Evolutionary conservation across 306 rosid species (phyloP).

Genomic region (Trifolium pratense): DNA sequence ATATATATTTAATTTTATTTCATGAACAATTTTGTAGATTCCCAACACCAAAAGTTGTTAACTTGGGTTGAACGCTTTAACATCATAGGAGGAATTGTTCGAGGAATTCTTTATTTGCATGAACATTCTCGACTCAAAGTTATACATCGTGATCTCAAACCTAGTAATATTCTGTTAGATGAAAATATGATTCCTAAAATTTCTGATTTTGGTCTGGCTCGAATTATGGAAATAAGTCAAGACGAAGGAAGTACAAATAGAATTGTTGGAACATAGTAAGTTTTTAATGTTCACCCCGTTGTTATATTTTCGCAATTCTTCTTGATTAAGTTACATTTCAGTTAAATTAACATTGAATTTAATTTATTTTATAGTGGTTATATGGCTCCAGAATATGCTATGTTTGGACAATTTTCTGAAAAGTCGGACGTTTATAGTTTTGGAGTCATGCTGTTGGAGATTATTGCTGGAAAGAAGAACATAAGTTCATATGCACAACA

Average conservation of each 20-base stretch:
- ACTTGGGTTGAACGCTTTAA: background rate
- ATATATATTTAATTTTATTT: background rate
- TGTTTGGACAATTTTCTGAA: conserved; percentile 2
- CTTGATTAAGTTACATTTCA: too few species aligned
- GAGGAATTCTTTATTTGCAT: conserved; percentile 5
- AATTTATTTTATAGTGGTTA: background rate
- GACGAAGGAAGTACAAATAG: conserved; percentile 14
- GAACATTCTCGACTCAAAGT: conserved; percentile 9
- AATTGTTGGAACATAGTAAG: conserved; percentile 24
- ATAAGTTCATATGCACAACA: background rate
- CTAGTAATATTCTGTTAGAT: background rate
- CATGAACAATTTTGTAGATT: background rate
- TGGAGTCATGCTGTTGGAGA: conserved; percentile 6
- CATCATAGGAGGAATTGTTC: background rate
- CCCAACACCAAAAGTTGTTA: background rate
- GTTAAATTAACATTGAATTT: background rate
- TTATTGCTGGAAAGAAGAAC: background rate
- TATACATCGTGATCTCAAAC: conserved; percentile 8
- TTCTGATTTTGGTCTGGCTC: background rate
- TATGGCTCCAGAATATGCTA: background rate
- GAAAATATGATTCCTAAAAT: conserved; percentile 14
- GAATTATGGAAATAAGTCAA: conserved; percentile 15
- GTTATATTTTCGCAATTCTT: background rate
- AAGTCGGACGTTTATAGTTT: background rate
- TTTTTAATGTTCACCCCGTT: background rate